Base-by-base conservation (phyloP, 1,284 basidiomycete genomes). In the Cystobasidiaceae sp. region DNA sequence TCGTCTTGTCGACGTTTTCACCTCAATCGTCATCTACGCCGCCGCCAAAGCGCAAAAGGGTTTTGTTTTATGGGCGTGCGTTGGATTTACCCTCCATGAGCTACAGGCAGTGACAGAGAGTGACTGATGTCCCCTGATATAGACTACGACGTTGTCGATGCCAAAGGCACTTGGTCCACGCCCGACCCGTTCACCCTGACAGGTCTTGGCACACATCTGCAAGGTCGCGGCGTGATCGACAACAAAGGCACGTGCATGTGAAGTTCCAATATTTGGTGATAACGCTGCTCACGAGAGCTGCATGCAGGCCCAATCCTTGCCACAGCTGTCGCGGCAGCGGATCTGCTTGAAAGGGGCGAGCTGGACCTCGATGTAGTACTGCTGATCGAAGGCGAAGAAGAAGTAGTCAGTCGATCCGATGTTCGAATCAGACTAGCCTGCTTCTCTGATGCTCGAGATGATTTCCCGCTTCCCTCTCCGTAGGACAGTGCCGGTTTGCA, bases 381-480 rank as follows among this genome's bases (percentile, higher is more conserved):
- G 76, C 78, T 97, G 52, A 85, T 97, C 34, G 94, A 98, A 78
- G 94, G 94, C 0, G 93, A 97, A 75, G 96, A 97, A 75, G 96
- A 98, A 77, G 86, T 85, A 21, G 60, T 62, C 43, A 39, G 60
- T 21, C 3, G 1, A n/a, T n/a, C n/a, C n/a, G n/a, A n/a, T n/a
- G n/a, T n/a, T n/a, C n/a, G n/a, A n/a, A n/a, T n/a, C n/a, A n/a
- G 13, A 8, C 15, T 15, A 37, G 6, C 3, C 13, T 43, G 19
- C 8, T 19, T 1, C 13, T 6, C 8, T 7, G 19, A 27, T 41
- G 27, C 34, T 5, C 4, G 19, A 43, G 7, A 23, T 11, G n/a
- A 23, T 17, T 23, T 34, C 27, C n/a, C 5, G 2, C n/a, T 17
- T 7, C 13, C 37, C 37, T 37, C 11, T 13, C 17, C 39, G 43